Base-by-base conservation (phyloP, 2,329 filamentous ascomycete species). In the Phyllosticta citribraziliensis region DNA sequence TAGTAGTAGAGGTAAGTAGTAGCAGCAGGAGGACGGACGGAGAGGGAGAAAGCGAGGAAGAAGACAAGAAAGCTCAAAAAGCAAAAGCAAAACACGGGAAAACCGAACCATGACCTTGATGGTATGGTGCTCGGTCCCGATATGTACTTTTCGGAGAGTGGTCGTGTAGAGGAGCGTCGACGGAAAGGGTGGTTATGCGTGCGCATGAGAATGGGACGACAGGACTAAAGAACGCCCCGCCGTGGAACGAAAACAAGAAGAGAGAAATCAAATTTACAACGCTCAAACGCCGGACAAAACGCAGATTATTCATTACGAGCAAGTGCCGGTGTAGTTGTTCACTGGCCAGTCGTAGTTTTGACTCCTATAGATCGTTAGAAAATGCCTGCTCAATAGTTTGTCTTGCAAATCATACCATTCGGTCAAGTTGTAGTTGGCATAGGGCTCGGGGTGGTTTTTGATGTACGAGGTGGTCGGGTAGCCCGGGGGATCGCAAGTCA, bases 401-500 rank as follows among this genome's bases (percentile, higher is more conserved):
- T 8, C 52, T 20, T n/a, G 11, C 11, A 14, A 27, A 56, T 70
- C 78, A 67, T 79, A 84, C 84, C 85, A 88, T 59, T 74, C 73
- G 9, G 87, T 89, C 63, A 84, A 67, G 67, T 89, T 89, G 27
- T 78, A 75, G 68, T 88, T 87, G 60, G 75, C 74, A 67, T 88
- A 89, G 2, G 84, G 79, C 61, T 80, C 77, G 1, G 79, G 77
- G 67, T 89, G 86, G 1, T 79, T 74, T 56, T 75, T 75, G 69
- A 89, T 89, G 70, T 89, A 89, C 1, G 79, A 69, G 0, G 86
- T 89, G 0, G 87, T 89, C 60, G 82, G 80, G 68, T 85, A 89
- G 0, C 82, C 85, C 0, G 78, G 76, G 2, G 87, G 87, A 73
- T 89, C 87, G 70, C 87, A 89, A 17, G 85, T 88, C 56, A 88